phyloP scores from a whole-genome alignment of 805 yeast genomes.

The Alloascoidea africana region DNA sequence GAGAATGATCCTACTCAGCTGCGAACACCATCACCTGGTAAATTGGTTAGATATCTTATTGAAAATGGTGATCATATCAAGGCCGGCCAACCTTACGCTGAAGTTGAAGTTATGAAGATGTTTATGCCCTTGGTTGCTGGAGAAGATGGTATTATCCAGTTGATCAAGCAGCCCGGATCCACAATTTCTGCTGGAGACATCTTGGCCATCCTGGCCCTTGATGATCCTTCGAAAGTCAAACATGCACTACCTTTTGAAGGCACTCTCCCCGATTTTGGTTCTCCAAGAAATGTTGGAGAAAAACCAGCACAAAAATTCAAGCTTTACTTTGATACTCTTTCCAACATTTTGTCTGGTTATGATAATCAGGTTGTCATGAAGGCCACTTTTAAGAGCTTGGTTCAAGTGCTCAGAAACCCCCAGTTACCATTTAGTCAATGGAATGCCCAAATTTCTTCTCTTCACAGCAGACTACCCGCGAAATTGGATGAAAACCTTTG shows the following conservation, averaged over 20 bases:
- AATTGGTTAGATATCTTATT: slow-evolving; percentile 81
- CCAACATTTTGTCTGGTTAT: slow-evolving; percentile 75
- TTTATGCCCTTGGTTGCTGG: slow-evolving; percentile 93
- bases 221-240: slow-evolving; percentile 93
- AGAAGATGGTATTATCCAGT: slow-evolving; percentile 86
- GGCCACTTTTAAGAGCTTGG: slow-evolving; percentile 57
- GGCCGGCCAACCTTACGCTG: slow-evolving; percentile 92
- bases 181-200: slow-evolving; percentile 94
- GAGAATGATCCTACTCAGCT: slow-evolving; percentile 98
- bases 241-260: slow-evolving; percentile 95
- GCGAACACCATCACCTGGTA: slow-evolving; percentile 98
- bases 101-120: slow-evolving; percentile 99
- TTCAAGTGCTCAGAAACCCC: slow-evolving; percentile 60
- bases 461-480: slow-evolving; percentile 79
- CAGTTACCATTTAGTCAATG: slow-evolving; percentile 90
- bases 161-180: slow-evolving; percentile 97
- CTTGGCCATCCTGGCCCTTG: slow-evolving; percentile 83
- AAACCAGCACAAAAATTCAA: slow-evolving; percentile 69
- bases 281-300: slow-evolving; percentile 69
- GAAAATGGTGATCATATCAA: slow-evolving; percentile 89
- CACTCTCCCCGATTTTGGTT: slow-evolving; percentile 78
- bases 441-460: slow-evolving; percentile 71
- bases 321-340: slow-evolving; percentile 40
- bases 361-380: slow-evolving; percentile 94
- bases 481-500: slow-evolving; percentile 56